Evolutionary conservation across 345 rosid genomes (phyloP).

Genomic region (Acer campestre): DNA sequence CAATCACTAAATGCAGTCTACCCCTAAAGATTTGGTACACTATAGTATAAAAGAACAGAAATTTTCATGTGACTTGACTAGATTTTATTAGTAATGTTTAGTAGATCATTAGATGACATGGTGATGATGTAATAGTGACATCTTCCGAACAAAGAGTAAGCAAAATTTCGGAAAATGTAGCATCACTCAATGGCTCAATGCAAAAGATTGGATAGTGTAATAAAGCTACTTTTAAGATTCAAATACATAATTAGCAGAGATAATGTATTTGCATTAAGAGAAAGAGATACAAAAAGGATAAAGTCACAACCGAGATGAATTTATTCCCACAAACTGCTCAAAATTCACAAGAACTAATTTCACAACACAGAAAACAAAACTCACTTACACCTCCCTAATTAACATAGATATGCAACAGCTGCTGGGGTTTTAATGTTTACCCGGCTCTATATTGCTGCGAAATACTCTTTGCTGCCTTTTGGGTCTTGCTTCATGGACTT

Average conservation of each 20-base stretch:
- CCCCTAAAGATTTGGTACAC: too few species aligned
- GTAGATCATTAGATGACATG: too few species aligned
- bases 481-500: constrained; percentile 99
- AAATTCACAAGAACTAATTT: constrained; percentile 13
- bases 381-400: constrained; percentile 9
- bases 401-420: constrained; percentile 7
- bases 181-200: too few species aligned
- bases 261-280: not conserved
- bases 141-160: too few species aligned
- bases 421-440: not conserved
- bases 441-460: constrained; percentile 49
- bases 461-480: constrained; percentile 92
- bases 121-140: too few species aligned
- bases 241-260: not conserved
- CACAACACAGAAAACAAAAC: constrained; percentile 4
- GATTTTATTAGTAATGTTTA: too few species aligned
- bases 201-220: too few species aligned
- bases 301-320: not conserved
- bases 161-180: too few species aligned
- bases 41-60: too few species aligned
- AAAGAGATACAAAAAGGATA: not conserved
- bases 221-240: too few species aligned
- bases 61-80: too few species aligned
- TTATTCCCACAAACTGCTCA: constrained; percentile 18
- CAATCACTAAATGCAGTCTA: too few species aligned